Conservation (phyloP, 495 filamentous ascomycete species). For the Podospora tetraspora region DNA sequence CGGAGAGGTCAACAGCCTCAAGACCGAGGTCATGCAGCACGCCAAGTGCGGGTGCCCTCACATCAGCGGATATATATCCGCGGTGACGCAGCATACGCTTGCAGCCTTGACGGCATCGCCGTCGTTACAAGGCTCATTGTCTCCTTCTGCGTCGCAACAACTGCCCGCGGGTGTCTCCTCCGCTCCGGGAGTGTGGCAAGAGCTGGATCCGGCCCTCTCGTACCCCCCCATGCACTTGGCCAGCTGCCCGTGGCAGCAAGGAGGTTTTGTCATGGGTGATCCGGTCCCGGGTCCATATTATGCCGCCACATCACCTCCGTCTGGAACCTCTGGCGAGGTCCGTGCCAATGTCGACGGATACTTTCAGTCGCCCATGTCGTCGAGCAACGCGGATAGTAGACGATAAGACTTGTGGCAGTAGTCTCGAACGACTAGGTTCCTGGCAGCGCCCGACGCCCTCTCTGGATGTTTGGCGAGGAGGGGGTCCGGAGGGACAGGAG, state of each 20-base stretch:
- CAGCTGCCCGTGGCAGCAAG: background rate
- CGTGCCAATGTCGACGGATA: background rate
- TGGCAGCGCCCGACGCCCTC: background rate
- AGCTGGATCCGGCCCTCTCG: background rate
- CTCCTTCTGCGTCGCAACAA: background rate
- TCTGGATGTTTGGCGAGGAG: background rate
- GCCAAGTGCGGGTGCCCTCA: conserved; percentile 47
- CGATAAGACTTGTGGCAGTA: background rate
- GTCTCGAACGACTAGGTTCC: background rate
- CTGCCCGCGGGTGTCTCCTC: background rate
- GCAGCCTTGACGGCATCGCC: background rate
- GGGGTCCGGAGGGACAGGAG: background rate
- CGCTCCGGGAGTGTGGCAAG: background rate
- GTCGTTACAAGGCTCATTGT: background rate
- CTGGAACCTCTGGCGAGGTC: background rate
- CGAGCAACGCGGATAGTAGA: background rate
- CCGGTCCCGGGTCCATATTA: background rate
- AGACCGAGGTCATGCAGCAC: conserved; percentile 51
- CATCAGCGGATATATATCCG: conserved; percentile 46
- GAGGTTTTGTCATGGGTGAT: background rate
- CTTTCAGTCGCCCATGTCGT: background rate
- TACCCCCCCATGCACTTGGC: background rate
- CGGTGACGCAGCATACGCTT: conserved; percentile 27
- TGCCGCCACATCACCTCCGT: background rate
- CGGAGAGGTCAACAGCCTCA: conserved; percentile 48